These are phyloP conservation scores for Xylariaceae sp. DNA, from an alignment of 2,329 filamentous ascomycete species.

Conservation along the genomic window DNA sequence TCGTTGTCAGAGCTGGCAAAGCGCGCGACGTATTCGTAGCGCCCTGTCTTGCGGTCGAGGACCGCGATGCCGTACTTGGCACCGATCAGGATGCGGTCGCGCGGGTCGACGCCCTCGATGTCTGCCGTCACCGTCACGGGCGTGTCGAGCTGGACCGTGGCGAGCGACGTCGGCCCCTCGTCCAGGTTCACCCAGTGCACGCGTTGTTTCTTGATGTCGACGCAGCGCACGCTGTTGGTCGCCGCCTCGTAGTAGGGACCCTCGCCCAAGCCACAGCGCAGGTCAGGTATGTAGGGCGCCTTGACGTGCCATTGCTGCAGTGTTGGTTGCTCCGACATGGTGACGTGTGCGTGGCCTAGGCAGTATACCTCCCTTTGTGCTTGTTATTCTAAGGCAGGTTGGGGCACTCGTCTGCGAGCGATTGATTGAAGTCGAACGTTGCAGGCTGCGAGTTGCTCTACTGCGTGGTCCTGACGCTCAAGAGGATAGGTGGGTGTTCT, in stretches of 20 bases:
- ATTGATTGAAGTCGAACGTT: too few relatives aligned
- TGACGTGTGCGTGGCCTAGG: too few relatives aligned
- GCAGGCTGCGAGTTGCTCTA: too few relatives aligned
- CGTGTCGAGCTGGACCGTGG: slow-evolving; percentile 54
- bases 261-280: slow-evolving; percentile 66
- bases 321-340: slow-evolving; percentile 18
- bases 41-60: slow-evolving; percentile 58
- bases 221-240: slow-evolving; percentile 65
- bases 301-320: slow-evolving; percentile 48
- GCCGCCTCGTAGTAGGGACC: slow-evolving; percentile 68
- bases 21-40: slow-evolving; percentile 49
- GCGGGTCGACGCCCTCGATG: slow-evolving; percentile 61
- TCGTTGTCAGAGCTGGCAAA: slow-evolving; percentile 39
- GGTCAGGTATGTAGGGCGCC: slow-evolving; percentile 51
- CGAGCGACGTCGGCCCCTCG: slow-evolving; percentile 58
- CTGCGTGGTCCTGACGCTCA: too few relatives aligned
- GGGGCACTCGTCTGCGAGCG: too few relatives aligned
- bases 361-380: too few relatives aligned
- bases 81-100: slow-evolving; percentile 67
- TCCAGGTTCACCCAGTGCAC: slow-evolving; percentile 67
- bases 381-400: too few relatives aligned
- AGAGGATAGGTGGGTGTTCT: too few relatives aligned
- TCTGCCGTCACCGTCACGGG: slow-evolving; percentile 69
- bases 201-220: slow-evolving; percentile 76
- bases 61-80: slow-evolving; percentile 81